Evolutionary conservation across 805 yeast genomes (phyloP).

Genomic region (Kluyveromyces dobzhanskii): DNA sequence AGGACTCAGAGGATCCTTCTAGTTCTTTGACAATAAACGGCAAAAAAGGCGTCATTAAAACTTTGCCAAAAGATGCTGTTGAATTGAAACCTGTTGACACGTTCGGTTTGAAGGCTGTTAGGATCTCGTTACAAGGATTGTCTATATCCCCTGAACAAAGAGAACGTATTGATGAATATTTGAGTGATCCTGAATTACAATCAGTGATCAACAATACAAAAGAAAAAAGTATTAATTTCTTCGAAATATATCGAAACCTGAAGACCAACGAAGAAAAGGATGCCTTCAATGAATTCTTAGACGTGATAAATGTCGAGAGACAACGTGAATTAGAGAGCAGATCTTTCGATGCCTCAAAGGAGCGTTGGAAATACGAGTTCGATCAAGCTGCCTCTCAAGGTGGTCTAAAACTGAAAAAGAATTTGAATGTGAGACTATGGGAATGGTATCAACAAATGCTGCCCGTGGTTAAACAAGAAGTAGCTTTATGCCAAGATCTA

Average conservation of each 20-base stretch:
- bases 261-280: conserved; percentile 38
- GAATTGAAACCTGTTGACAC: conserved; percentile 61
- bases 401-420: conserved; percentile 43
- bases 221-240: conserved; percentile 43
- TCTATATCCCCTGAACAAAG: conserved; percentile 24
- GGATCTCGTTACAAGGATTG: conserved; percentile 60
- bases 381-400: conserved; percentile 59
- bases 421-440: conserved; percentile 68
- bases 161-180: conserved; percentile 27
- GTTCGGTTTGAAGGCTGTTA: conserved; percentile 67
- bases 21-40: conserved; percentile 2
- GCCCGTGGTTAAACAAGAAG: conserved; percentile 64
- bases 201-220: conserved; percentile 21
- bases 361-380: conserved; percentile 80
- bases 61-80: conserved; percentile 47
- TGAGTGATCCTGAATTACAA: conserved; percentile 31
- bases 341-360: conserved; percentile 78
- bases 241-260: conserved; percentile 52
- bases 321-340: conserved; percentile 65
- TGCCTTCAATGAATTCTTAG: conserved; percentile 58
- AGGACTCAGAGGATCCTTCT: conserved; percentile 4
- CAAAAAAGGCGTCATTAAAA: conserved; percentile 24
- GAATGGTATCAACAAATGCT: conserved; percentile 73
- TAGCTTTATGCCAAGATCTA: conserved; percentile 43
- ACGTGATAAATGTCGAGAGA: conserved; percentile 63